Conservation (phyloP, 1,284 basidiomycete genomes). For the Stygiomarasmius scandens region DNA sequence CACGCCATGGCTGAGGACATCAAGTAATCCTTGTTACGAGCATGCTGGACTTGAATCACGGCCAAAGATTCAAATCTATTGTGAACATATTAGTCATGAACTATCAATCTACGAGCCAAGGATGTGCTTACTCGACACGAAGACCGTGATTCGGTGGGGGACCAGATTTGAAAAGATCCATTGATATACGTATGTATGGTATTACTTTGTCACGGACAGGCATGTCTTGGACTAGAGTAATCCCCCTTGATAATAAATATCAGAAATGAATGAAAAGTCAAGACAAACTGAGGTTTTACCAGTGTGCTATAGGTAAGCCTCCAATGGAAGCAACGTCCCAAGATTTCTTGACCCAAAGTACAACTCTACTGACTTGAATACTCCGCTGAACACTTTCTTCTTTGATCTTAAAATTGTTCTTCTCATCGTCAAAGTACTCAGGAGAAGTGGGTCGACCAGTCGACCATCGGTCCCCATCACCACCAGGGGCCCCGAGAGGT, state of each 20-base stretch:
- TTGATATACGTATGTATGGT: not conserved
- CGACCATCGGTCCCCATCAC: not conserved
- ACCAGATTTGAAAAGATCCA: not conserved
- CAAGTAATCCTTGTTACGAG: too few relatives aligned
- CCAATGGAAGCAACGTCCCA: not conserved
- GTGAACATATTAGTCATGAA: too few relatives aligned
- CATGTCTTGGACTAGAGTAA: not conserved
- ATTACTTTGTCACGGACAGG: not conserved
- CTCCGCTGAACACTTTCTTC: not conserved
- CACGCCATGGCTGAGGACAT: too few relatives aligned
- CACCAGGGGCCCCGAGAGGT: not conserved
- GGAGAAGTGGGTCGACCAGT: too few relatives aligned
- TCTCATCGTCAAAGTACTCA: too few relatives aligned
- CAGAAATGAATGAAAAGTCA: not conserved
- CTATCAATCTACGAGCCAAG: too few relatives aligned
- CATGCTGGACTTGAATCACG: too few relatives aligned
- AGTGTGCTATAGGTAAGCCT: not conserved
- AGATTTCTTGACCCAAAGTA: not conserved
- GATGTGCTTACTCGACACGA: too few relatives aligned
- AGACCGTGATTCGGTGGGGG: too few relatives aligned
- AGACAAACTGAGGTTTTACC: not conserved
- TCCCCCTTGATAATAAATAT: not conserved
- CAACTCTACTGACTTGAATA: not conserved
- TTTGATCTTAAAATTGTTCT: too few relatives aligned
- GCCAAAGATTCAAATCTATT: too few relatives aligned